phyloP scores from a whole-genome alignment of 257 asterid genomes.

The Gentiana macrophylla region DNA sequence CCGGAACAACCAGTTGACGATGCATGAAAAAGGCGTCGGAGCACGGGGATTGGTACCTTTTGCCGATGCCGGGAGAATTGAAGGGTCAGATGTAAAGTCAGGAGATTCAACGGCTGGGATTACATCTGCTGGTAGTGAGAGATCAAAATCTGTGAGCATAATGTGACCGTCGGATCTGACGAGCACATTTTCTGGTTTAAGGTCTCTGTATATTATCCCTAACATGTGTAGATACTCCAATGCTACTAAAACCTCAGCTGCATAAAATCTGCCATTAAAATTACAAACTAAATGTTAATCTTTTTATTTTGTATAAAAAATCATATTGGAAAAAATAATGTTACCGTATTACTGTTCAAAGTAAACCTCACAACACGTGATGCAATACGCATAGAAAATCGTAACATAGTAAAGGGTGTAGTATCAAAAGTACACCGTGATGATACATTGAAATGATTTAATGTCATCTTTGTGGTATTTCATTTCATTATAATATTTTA shows the following conservation, averaged over 20 bases:
- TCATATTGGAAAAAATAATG: conserved; percentile 3
- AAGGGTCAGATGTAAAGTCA: conserved; percentile 22
- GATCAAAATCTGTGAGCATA: conserved; percentile 83
- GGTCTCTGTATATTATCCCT: conserved; percentile 80
- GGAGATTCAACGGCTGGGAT: conserved; percentile 75
- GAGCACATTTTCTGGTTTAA: conserved; percentile 83
- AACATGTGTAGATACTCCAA: conserved; percentile 88
- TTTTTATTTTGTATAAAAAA: background rate
- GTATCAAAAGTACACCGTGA: no score
- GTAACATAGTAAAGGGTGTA: no score
- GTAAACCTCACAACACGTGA: no score
- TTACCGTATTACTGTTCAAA: no score
- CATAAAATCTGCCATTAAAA: conserved; percentile 49
- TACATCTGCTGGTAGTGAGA: conserved; percentile 72
- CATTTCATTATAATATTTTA: no score
- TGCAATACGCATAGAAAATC: no score
- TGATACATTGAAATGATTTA: no score
- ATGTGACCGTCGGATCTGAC: conserved; percentile 95
- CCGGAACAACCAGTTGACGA: conserved; percentile 51
- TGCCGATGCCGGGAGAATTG: conserved; percentile 17
- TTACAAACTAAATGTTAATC: background rate
- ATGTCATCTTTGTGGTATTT: no score
- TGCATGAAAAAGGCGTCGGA: conserved; percentile 54
- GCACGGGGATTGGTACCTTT: conserved; percentile 9
- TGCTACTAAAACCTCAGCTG: conserved; percentile 88